Base-by-base conservation (phyloP, 2,329 filamentous ascomycete genomes). In the Microdochium paspali region DNA sequence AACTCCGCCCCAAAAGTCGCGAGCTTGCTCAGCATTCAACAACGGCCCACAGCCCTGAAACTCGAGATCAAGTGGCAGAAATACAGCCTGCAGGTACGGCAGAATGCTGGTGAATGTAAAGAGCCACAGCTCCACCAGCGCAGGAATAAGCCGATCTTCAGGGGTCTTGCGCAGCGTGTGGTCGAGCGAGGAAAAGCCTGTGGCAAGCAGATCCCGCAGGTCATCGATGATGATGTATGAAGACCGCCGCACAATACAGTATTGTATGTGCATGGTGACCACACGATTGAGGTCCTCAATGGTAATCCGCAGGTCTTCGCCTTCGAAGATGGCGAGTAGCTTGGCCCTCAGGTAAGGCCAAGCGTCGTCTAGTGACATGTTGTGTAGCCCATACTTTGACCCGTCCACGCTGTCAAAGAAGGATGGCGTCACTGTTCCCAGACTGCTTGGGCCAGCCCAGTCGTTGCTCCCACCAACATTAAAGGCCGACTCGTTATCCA, bases 11-110 rank as follows among this genome's bases (percentile, higher is more conserved):
- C 91, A 97, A 59, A 96, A 95, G 50, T 97, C 91, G 35, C 83
- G 81, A 4, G 90, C 86, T 65, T 94, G 85, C 4, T 88, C 82
- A 0, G 78, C 66, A 1, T 77, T 83, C 77, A 97, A 84, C 47
- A 97, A 77, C 0, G 80, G 73, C 15, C 93, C 93, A 44, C 79
- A 78, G 5, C 91, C 93, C 46, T 88, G 84, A 61, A 98, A 95
- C 62, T 98, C 93, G 10, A 95, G 78, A 59, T 98, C 93, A 1
- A 98, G 70, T 0, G 90, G 93, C 2, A 98, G 71, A 61, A 98
- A 96, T 1, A 96, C 90, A 1, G 91, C 90, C 68, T 97, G 91
- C 57, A 98, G 83, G 60, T 95, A 97, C 0, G 93, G 93, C 4
- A 97, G 68, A 31, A 97, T 87, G 6, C 80, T 86, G 2, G 89